phyloP scores from a whole-genome alignment of 805 yeast species.

The Candida silvicultrix region DNA sequence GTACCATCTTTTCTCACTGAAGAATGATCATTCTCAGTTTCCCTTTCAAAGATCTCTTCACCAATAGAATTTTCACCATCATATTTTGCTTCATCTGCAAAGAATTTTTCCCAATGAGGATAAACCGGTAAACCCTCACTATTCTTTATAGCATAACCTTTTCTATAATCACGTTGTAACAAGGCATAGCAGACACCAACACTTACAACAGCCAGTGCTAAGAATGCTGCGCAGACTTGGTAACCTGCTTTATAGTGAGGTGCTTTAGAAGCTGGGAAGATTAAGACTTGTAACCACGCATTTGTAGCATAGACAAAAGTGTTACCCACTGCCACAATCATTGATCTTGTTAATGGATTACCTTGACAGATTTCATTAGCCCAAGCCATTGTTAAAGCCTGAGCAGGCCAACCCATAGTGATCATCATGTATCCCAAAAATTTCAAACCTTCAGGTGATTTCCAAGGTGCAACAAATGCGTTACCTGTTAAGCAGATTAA shows the following conservation, averaged over 20 bases:
- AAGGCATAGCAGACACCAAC: slow-evolving; percentile 18
- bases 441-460: slow-evolving; percentile 11
- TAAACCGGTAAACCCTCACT: slow-evolving; percentile 9
- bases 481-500: slow-evolving; percentile 15
- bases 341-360: slow-evolving; percentile 20
- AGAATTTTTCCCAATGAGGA: slow-evolving; percentile 12
- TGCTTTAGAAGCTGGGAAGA: slow-evolving; percentile 28
- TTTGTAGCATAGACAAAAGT: slow-evolving; percentile 25
- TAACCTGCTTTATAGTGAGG: slow-evolving; percentile 28
- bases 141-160: slow-evolving; percentile 10
- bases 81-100: slow-evolving; percentile 4
- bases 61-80: background rate
- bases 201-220: slow-evolving; percentile 6
- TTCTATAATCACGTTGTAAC: slow-evolving; percentile 33
- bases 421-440: slow-evolving; percentile 13
- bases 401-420: slow-evolving; percentile 21
- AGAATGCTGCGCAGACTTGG: slow-evolving; percentile 21
- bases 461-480: slow-evolving; percentile 21
- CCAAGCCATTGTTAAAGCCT: slow-evolving; percentile 22
- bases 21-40: background rate
- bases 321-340: slow-evolving; percentile 26
- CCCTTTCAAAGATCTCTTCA: background rate
- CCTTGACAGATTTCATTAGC: slow-evolving; percentile 23
- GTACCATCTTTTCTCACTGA: background rate
- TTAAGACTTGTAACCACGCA: slow-evolving; percentile 29